Evolutionary conservation across 2,329 filamentous ascomycete species (phyloP), one percentile per base, ranked within the genome.

Genomic region (Cordyceps farinosa): DNA sequence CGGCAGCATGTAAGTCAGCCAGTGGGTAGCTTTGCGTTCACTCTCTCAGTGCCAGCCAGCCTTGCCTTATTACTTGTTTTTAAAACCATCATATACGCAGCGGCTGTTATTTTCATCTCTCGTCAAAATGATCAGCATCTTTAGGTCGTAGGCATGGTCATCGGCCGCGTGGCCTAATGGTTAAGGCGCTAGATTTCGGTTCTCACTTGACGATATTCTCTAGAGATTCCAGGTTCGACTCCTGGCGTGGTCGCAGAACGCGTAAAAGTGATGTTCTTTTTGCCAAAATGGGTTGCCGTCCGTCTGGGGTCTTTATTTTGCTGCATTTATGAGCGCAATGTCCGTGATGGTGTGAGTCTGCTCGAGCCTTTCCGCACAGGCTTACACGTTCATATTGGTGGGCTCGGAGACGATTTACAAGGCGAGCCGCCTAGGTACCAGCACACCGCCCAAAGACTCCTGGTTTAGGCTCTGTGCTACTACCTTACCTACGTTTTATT

Each of bases 201-300:
- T 66, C 45, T 51, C 45, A 64, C 44, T 44, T 63, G 34, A 64
- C 63, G 52, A 55, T 62, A 52, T 29, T 44, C 75, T 77, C 75
- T 77, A 73, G 73, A 77, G 75, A 76, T 75, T 77, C 73, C 74
- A 77, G 75, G 74, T 76, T 76, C 75, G 74, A 77, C 70, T 77
- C 75, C 75, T 77, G 75, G 73, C 74, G 75, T 75, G 75, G 75
- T 77, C 75, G 73, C 51, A 55, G 6, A 0, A 3, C 13, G 8
- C 3, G 27, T 3, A 3, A 32, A 47, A 48, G 59, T 55, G 51
- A 15, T 48, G 40, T 55, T 30, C 32, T 61, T 61, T 61, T 61
- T 61, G 51, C 42, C 15, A n/a, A 42, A 47, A 27, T 34, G 11
- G 11, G 9, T 30, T 15, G 5, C 7, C 11, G 5, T 2, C 9